Evolutionary conservation across 768 basidiomycete genomes (phyloP), one percentile per base, ranked within the genome.

Genomic region (Cystoderma amianthinum): DNA sequence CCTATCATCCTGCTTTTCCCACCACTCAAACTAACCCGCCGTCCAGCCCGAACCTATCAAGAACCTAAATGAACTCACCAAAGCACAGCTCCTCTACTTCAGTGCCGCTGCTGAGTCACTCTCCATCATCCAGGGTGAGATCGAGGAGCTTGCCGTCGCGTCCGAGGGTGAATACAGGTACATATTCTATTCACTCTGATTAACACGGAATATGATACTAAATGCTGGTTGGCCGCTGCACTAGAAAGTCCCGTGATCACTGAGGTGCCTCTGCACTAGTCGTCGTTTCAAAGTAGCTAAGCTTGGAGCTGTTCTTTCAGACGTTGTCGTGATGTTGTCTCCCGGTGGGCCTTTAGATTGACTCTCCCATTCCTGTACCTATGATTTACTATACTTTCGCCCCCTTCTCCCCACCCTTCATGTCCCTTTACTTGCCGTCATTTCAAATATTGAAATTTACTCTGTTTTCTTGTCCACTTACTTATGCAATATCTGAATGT

Each of bases 111-210:
- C 89, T 1, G 91, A 94, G 56, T 73, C 87, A 0, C 74, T 94
- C 32, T 79, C 77, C n/a, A 67, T 74, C 34, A 76, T 88, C 35
- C 90, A 94, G 59, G 88, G 87, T 37, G 91, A 96, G 60, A 85
- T 97, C 36, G 94, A 96, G 49, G 93, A 97, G 51, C 73, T 95
- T 49, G 84, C 82, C 44, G 85, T 93, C 23, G 89, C 90, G 35
- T 92, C 94, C 0, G 94, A 97, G 63, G 90, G 89, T 44, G 90
- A 94, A 58, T 97, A 95, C 70, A 85, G 94, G 83, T 90, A 47
- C 48, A 49, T 23, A 4, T 24, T 9, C 28, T 9, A 30, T 15
- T 9, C 28, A 9, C 28, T 30, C 15, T 30, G 15, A 1, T 5
- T 17, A 28, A 37, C 45, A 13, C 22, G 11, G 20, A 45, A 5